Percentiles rank a stretch among this genome's conserved stretches.
Evolutionary conservation across 1,139 yeast species (phyloP).

Genomic region (Pichia sp.): DNA sequence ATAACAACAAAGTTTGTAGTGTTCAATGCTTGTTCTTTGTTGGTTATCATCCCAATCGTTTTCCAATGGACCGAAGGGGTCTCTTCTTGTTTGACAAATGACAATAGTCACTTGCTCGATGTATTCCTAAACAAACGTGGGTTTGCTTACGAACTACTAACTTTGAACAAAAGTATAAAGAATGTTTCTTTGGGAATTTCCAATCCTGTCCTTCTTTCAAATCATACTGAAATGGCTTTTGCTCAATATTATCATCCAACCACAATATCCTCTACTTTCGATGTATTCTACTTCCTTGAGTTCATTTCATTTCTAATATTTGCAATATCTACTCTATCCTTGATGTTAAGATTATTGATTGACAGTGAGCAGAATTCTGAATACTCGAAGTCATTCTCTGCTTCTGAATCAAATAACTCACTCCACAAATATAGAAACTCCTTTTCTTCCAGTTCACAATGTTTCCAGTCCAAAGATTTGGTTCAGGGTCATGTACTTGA

Average conservation of each 20-base stretch:
- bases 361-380: not conserved
- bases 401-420: not conserved
- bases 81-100: not conserved
- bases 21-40: not conserved
- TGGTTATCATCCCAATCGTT: not conserved
- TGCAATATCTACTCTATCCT: conserved; percentile 36
- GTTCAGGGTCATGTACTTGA: conserved; percentile 57
- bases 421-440: not conserved
- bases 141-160: conserved; percentile 26
- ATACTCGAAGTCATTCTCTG: not conserved
- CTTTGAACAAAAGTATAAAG: not conserved
- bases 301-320: conserved; percentile 40
- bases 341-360: conserved; percentile 33
- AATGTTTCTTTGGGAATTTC: conserved; percentile 1
- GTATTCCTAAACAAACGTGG: conserved; percentile 30
- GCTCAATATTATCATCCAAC: not conserved
- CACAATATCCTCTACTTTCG: conserved; percentile 28
- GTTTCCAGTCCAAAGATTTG: conserved; percentile 49
- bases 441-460: not conserved
- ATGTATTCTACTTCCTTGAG: conserved; percentile 40
- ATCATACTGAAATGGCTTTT: not conserved
- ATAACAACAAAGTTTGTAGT: not conserved
- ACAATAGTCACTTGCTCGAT: conserved; percentile 16
- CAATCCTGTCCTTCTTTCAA: conserved; percentile 6
- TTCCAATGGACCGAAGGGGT: conserved; percentile 8